Evolutionary conservation across 2,329 filamentous ascomycete genomes (phyloP).

Genomic region (Ophiocordyceps polyrhachis-furcata): DNA sequence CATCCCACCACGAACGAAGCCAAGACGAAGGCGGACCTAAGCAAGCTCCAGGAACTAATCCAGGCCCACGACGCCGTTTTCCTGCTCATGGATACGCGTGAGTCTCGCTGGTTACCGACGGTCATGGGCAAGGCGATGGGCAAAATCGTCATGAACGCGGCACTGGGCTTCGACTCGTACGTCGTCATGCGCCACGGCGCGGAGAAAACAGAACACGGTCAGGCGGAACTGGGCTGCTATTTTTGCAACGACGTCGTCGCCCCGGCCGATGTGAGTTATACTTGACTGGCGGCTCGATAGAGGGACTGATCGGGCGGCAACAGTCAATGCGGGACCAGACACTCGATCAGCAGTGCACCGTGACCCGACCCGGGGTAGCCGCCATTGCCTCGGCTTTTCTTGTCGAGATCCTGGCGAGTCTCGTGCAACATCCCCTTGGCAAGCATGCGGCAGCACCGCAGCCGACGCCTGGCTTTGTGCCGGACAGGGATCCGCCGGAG

Average conservation of each 20-base stretch:
- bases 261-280: conserved; percentile 58
- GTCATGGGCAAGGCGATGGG: conserved; percentile 85
- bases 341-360: conserved; percentile 93
- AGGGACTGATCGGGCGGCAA: background rate
- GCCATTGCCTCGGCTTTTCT: conserved; percentile 81
- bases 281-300: background rate
- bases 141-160: conserved; percentile 94
- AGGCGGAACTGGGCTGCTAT: conserved; percentile 72
- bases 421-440: conserved; percentile 72
- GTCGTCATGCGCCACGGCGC: conserved; percentile 93
- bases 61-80: conserved; percentile 83
- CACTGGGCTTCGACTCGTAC: conserved; percentile 88
- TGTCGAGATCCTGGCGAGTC: conserved; percentile 73
- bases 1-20: conserved; percentile 63
- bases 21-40: conserved; percentile 54
- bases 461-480: conserved; percentile 17
- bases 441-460: conserved; percentile 40
- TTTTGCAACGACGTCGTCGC: conserved; percentile 98
- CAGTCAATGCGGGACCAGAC: conserved; percentile 89
- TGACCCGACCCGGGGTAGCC: conserved; percentile 82
- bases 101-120: conserved; percentile 88
- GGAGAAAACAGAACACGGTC: conserved; percentile 32
- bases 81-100: conserved; percentile 89
- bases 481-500: conserved; percentile 35
- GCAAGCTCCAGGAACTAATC: conserved; percentile 55